phyloP scores from a whole-genome alignment of 2,329 filamentous ascomycete species.

The Penicillium carneum region DNA sequence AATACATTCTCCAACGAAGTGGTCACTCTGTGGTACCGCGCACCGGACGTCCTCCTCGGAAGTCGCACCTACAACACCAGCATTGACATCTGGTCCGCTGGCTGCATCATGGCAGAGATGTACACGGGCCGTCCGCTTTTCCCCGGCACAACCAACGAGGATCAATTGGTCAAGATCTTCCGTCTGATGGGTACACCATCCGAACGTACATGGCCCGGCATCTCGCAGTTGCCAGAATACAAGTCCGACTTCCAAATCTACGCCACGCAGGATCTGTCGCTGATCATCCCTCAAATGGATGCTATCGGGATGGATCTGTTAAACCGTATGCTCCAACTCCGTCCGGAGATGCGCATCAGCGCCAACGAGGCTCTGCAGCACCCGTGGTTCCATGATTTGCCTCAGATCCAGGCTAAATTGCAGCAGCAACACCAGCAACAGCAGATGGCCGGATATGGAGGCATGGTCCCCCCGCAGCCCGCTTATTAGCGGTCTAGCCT shows the following conservation, averaged over 20 bases:
- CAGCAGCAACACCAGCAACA: constrained; percentile 52
- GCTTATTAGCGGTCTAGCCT: constrained; percentile 39
- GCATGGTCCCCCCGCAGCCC: constrained; percentile 48
- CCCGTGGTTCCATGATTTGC: constrained; percentile 82
- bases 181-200: constrained; percentile 97
- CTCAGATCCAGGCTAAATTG: constrained; percentile 62
- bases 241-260: constrained; percentile 94
- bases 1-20: constrained; percentile 99
- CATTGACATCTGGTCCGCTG: constrained; percentile 98
- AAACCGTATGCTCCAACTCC: constrained; percentile 87
- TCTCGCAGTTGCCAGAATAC: constrained; percentile 95
- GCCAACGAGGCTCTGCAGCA: constrained; percentile 86
- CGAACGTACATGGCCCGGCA: constrained; percentile 93
- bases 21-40: constrained; percentile 96
- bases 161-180: constrained; percentile 96
- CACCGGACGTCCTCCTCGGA: constrained; percentile 91
- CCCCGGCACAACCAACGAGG: constrained; percentile 96
- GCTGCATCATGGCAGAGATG: constrained; percentile 99
- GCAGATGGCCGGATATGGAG: constrained; percentile 51
- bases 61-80: constrained; percentile 98
- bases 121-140: constrained; percentile 95
- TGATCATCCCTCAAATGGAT: constrained; percentile 90
- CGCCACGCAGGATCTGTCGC: constrained; percentile 85
- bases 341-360: constrained; percentile 88
- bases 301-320: constrained; percentile 84